These are phyloP conservation scores for Myxozyma neotropica DNA, from an alignment of 805 yeast species.

Conservation along the genomic window DNA sequence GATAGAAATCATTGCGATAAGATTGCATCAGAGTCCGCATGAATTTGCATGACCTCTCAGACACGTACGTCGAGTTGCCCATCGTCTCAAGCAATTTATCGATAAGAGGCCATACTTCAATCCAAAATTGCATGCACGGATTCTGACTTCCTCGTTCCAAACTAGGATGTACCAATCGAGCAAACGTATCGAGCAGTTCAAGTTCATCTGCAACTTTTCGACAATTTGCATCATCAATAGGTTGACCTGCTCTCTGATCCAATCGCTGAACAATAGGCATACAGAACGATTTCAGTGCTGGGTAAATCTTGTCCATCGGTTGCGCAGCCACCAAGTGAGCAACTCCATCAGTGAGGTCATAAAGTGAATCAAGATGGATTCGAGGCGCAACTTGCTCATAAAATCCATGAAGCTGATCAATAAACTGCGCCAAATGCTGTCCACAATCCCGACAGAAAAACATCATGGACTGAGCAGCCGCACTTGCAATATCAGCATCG, in stretches of 20 bases:
- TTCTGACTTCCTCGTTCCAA: slow-evolving; percentile 38
- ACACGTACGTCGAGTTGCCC: slow-evolving; percentile 62
- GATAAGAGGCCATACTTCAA: slow-evolving; percentile 65
- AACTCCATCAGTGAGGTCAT: slow-evolving; percentile 85
- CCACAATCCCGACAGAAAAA: slow-evolving; percentile 89
- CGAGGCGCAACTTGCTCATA: slow-evolving; percentile 59
- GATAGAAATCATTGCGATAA: slow-evolving; percentile 57
- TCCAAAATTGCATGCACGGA: slow-evolving; percentile 57
- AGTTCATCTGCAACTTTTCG: slow-evolving; percentile 68
- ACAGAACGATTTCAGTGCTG: slow-evolving; percentile 63
- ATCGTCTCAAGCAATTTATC: slow-evolving; percentile 52
- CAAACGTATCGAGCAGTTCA: slow-evolving; percentile 65
- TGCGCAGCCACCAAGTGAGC: slow-evolving; percentile 76
- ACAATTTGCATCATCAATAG: slow-evolving; percentile 46
- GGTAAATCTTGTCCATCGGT: slow-evolving; percentile 52
- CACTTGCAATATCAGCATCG: slow-evolving; percentile 61
- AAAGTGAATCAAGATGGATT: slow-evolving; percentile 67
- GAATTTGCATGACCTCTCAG: slow-evolving; percentile 75
- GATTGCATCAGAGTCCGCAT: slow-evolving; percentile 66
- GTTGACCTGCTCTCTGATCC: slow-evolving; percentile 33
- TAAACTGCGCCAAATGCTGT: slow-evolving; percentile 58
- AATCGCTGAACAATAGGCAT: slow-evolving; percentile 57
- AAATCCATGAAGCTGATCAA: slow-evolving; percentile 75
- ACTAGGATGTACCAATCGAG: slow-evolving; percentile 52
- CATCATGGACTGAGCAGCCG: slow-evolving; percentile 92